Base-by-base conservation (phyloP, 768 basidiomycete species). In the Kwoniella sp. region DNA sequence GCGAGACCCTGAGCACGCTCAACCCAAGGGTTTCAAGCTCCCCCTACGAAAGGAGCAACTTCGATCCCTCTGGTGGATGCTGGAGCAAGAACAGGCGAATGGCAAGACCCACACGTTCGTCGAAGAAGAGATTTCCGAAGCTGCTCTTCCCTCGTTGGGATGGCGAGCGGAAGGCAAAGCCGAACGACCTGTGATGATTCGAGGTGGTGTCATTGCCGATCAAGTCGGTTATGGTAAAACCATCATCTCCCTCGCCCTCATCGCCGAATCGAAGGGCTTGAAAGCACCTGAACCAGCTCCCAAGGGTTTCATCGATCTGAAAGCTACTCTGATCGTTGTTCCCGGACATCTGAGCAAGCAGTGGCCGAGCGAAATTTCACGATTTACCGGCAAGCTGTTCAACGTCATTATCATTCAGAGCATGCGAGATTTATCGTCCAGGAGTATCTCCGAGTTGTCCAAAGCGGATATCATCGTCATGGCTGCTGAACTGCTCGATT, bases 151-250 rank as follows among this genome's bases (percentile, higher is more conserved):
- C 63, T 87, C 91, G 55, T 82, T 96, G 13, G 90, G 91, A 7
- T 97, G 94, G 94, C 85, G 92, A 69, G 91, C 91, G n/a, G 92
- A 96, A 79, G 93, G 90, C 44, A 88, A 90, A 46, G 92, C 90
- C 2, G 87, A 90, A 68, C 82, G 92, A 33, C 85, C 88, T 0
- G 84, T 91, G 55, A 84, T 81, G 63, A 81, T 96, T 46, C 85
- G 90, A 58, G 93, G 94, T 19, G 93, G 94, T 12, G 93, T 96
- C 52, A 86, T 96, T 49, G 93, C 93, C 13, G 94, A 97, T 72
- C 89, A 94, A 81, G 94, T 97, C 64, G 94, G 94, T 55, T 97
- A 97, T 74, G 94, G 94, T 19, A 97, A 97, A 82, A 97, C 94
- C 0, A 93, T 92, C 22, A 94, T 96, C 68, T 92, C 91, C 1